Evolutionary conservation across 768 basidiomycete genomes (phyloP), one percentile per base, ranked within the genome.

Genomic region (Lactifluus volemus): DNA sequence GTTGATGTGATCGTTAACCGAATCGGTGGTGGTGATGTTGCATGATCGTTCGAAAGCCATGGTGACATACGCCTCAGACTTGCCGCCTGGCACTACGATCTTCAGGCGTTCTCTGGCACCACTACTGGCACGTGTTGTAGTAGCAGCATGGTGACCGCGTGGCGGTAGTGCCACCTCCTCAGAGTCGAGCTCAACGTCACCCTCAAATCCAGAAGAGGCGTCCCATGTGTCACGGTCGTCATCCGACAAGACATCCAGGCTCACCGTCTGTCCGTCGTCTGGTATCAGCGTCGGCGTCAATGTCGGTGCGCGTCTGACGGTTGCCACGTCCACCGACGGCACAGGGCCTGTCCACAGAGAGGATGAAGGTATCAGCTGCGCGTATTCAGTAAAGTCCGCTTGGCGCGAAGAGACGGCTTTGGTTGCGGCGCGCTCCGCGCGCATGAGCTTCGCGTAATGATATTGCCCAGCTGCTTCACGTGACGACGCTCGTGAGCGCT

Each of bases 21-120:
- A 25, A 2, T 25, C 25, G 25, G 25, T 25, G 25, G 25, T 25
- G 5, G 17, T 38, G 51, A 58, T 51, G 47, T 51, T 63, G 52
- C 61, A 63, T 3, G 61, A 58, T n/a, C 61, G 56, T 32, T 58
- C 61, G 25, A 63, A 63, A 1, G 61, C 55, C 61, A 63, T 58
- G 36, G 61, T 51, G 41, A 63, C 55, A 25, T 58, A 63, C 5
- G 61, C 61, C 32, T 63, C 61, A 7, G 61, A 63, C 49, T 63
- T 63, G n/a, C 61, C 61, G 9, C 61, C 61, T 3, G 61, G 61
- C 17, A 63, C 56, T 7, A 49, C 21, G 32, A 63, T 63, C 7
- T 51, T 63, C 17, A 63, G 61, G 48, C 61, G 61, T 14, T 63
- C 60, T 14, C 34, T 58, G 32, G 52, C n/a, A n/a, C 25, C 17